Evolutionary conservation across 805 yeast species (phyloP), one percentile per base, ranked within the genome.

Genomic region (Lachancea kluyveri): DNA sequence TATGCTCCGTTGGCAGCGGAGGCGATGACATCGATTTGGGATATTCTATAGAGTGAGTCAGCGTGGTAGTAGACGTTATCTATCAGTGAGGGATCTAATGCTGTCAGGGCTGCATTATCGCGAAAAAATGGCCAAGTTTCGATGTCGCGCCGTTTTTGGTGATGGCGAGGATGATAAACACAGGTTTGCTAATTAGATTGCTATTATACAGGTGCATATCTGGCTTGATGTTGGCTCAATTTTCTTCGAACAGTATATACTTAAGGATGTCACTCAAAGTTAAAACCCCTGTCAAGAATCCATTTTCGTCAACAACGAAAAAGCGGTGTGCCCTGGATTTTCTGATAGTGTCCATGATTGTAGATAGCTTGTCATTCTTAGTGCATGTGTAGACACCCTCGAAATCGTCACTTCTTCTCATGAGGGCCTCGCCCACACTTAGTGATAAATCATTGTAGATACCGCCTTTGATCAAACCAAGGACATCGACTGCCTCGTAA

Each of bases 381-480:
- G 96, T 85, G 60, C 98, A 92, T 0, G 97, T 92, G 60, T 87
- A 85, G 9, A 92, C 97, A 37, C 99, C 98, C 59, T 92, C 97
- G 49, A 90, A 92, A 54, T 92, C 96, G 46, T 88, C 96, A 4
- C 95, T 79, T 39, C 63, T 54, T 59, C 95, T 77, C 77, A 92
- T 75, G 32, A 92, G 65, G 0, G 97, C 97, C 58, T 92, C 96
- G 3, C 98, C 99, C 4, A 92, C 96, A 37, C 90, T 79, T 45
- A 92, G 65, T 23, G 87, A 81, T 40, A 90, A 65, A 58, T 92
- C 97, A 21, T 87, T 81, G 52, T 90, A 87, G 52, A 87, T 78
- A 4, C 96, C 96, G 23, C 96, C 95, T 59, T 88, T 90, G 37
- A 92, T 86, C 45, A 92, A 66, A 0, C 95, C 84, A 45, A 92